These are phyloP conservation scores for Microglena sp. DNA, from an alignment of 139 green algal species.

Conservation along the genomic window DNA sequence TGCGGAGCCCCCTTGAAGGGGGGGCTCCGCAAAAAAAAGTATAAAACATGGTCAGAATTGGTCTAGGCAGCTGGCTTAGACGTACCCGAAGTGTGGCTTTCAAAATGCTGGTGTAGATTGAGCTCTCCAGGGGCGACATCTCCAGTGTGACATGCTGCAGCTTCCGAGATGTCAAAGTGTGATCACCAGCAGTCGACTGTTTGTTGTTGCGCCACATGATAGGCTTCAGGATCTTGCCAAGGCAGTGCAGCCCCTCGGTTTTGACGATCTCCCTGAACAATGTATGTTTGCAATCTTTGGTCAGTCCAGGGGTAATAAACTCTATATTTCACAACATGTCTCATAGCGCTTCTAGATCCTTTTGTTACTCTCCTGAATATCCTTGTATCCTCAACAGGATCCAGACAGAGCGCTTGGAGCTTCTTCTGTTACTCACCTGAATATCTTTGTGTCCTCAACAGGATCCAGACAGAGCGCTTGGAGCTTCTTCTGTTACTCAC, in stretches of 20 bases:
- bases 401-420: not conserved
- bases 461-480: too few relatives aligned
- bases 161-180: slow-evolving; percentile 41
- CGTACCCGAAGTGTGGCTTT: too few relatives aligned
- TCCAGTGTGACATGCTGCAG: too few relatives aligned
- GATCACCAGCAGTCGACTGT: slow-evolving; percentile 29
- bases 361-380: slow-evolving; percentile 7
- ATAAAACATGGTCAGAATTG: too few relatives aligned
- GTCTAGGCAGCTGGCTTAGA: too few relatives aligned
- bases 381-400: not conserved
- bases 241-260: slow-evolving; percentile 20
- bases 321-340: too few relatives aligned
- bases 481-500: too few relatives aligned
- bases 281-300: not conserved
- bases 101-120: too few relatives aligned
- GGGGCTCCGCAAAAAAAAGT: too few relatives aligned
- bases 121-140: too few relatives aligned
- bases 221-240: slow-evolving; percentile 42
- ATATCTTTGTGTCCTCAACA: not conserved
- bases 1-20: too few relatives aligned
- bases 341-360: too few relatives aligned
- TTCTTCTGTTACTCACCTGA: not conserved
- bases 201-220: slow-evolving; percentile 71
- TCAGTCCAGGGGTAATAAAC: slow-evolving; percentile 5
- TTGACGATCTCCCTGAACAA: not conserved